Evolutionary conservation across 768 basidiomycete species (phyloP).

Genomic region (Rhizopogon sp.): DNA sequence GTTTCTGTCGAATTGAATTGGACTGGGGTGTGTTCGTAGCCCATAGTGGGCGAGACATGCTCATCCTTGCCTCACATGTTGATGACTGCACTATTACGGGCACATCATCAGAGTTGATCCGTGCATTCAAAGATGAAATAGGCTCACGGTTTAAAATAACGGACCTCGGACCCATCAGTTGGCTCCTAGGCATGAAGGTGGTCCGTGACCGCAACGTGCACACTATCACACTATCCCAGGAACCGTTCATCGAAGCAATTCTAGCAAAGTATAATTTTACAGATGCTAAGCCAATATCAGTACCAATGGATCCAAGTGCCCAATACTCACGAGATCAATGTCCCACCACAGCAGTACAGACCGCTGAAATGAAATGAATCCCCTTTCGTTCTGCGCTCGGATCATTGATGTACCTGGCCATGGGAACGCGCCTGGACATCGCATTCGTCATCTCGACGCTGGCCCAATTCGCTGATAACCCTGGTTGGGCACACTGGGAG

Average conservation of each 20-base stretch:
- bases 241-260: neutral
- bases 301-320: too few relatives aligned
- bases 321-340: too few relatives aligned
- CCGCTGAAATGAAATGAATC: too few relatives aligned
- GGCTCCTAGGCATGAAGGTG: slow-evolving; percentile 10
- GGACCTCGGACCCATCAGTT: slow-evolving; percentile 3
- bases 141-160: neutral
- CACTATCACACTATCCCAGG: neutral
- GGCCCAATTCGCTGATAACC: too few relatives aligned
- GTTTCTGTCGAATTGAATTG: neutral
- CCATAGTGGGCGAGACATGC: neutral
- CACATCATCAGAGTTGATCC: neutral
- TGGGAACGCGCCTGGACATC: too few relatives aligned
- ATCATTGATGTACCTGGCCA: too few relatives aligned
- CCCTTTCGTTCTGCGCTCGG: too few relatives aligned
- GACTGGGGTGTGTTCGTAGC: slow-evolving; percentile 6
- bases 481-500: too few relatives aligned
- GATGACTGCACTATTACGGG: slow-evolving; percentile 6
- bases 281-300: too few relatives aligned
- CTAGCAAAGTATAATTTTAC: slow-evolving; percentile 1
- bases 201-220: neutral
- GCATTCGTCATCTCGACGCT: too few relatives aligned
- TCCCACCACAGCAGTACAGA: too few relatives aligned
- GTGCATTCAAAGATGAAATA: slow-evolving; percentile 5
- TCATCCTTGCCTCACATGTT: neutral